phyloP scores from a whole-genome alignment of 2,329 filamentous ascomycete genomes.

The Aureobasidium pullulans region DNA sequence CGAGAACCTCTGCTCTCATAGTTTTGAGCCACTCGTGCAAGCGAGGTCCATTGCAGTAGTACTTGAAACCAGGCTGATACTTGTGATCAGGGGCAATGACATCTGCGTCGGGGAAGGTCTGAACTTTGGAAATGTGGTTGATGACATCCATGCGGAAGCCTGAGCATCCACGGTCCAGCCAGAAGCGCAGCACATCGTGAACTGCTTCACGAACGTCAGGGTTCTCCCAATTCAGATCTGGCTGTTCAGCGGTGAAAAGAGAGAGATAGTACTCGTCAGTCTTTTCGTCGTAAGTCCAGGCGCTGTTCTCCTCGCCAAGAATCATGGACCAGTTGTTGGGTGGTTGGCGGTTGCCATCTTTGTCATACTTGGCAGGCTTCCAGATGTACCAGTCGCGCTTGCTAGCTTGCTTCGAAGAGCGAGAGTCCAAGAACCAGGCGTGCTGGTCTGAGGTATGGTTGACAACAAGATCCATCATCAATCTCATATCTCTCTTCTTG shows the following conservation, averaged over 20 bases:
- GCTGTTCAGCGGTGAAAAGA: constrained; percentile 40
- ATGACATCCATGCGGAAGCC: constrained; percentile 44
- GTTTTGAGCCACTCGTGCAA: constrained; percentile 52
- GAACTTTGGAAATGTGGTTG: constrained; percentile 41
- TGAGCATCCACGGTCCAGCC: constrained; percentile 40
- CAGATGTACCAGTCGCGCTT: constrained; percentile 62
- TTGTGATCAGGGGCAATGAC: constrained; percentile 33
- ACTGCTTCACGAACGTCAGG: constrained; percentile 37
- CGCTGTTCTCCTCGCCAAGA: constrained; percentile 28
- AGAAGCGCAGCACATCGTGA: constrained; percentile 41
- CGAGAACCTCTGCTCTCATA: constrained; percentile 43
- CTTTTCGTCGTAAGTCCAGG: constrained; percentile 40
- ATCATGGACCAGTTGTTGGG: constrained; percentile 48
- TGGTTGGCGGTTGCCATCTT: constrained; percentile 46
- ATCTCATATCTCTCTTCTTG: constrained; percentile 39
- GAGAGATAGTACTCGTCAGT: constrained; percentile 42
- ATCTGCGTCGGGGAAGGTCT: constrained; percentile 35
- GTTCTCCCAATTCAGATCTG: constrained; percentile 44
- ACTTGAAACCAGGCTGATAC: constrained; percentile 42
- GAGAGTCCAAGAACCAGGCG: constrained; percentile 51
- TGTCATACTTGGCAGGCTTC: constrained; percentile 49
- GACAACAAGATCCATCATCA: constrained; percentile 43
- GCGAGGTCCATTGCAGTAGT: constrained; percentile 51
- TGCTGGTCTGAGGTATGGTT: constrained; percentile 42
- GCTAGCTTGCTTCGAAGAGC: constrained; percentile 42